Evolutionary conservation across 2,329 filamentous ascomycete species (phyloP), one percentile per base, ranked within the genome.

Genomic region (Aspergillus caelatus): DNA sequence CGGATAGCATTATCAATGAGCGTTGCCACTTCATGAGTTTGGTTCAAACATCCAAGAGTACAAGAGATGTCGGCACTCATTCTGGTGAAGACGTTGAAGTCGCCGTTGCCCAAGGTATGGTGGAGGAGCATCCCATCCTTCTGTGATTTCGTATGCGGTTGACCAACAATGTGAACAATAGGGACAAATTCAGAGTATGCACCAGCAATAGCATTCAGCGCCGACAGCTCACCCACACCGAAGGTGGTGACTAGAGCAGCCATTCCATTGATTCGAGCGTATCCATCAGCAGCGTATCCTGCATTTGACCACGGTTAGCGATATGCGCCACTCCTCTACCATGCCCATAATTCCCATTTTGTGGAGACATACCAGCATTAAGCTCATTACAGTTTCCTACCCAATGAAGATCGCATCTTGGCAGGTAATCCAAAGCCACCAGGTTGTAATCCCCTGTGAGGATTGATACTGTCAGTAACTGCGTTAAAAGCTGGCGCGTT

Each of bases 61-160:
- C 88, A 91, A 1, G 91, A 91, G 69, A 96, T 88, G 57, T 87
- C 78, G 54, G 85, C 82, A 75, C 84, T 91, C 90, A 96, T 96
- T 72, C 91, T 86, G 69, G 88, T 85, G 76, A 96, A 96, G 60
- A 93, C 91, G 65, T 91, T 89, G 78, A 91, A 96, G 79, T 96
- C 90, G 63, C 92, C 90, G 70, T 92, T 91, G 28, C 82, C 89
- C 0, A 92, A 85, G 0, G 90, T 91, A 75, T 92, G 90, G 75
- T 93, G 90, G 2, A 87, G 74, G 62, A 81, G 60, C 43, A 77
- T 72, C 10, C 82, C 77, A 26, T 76, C 73, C 21, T 82, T 79
- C 66, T 86, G 84, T 1, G 80, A 78, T n/a, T 70, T 66, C 2
- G 82, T 78, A 16, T 77, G 73, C 14, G 86, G 84, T 2, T 83